Evolutionary conservation across 1,284 basidiomycete genomes (phyloP).

Genomic region (Coniferiporia sulphurascens): DNA sequence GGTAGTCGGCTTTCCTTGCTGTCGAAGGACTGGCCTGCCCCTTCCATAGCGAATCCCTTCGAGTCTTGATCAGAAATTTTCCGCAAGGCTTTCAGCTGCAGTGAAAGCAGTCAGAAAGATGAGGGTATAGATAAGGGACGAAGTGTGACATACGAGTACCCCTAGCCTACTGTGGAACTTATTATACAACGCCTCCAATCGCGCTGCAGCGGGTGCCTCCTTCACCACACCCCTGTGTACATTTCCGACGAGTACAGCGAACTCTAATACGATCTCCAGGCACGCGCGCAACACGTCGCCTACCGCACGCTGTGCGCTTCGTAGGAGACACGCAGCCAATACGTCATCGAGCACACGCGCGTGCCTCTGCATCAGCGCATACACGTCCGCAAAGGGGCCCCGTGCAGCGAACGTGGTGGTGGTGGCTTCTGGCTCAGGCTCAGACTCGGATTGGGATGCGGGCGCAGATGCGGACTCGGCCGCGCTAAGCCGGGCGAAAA

Average conservation of each 20-base stretch:
- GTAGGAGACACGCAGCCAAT: slow-evolving; percentile 71
- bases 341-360: slow-evolving; percentile 71
- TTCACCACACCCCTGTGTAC: slow-evolving; percentile 46
- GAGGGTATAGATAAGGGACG: neutral
- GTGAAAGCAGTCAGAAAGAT: neutral
- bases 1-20: slow-evolving; percentile 12
- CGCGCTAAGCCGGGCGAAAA: slow-evolving; percentile 42
- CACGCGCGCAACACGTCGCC: slow-evolving; percentile 63
- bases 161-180: slow-evolving; percentile 54
- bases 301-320: slow-evolving; percentile 63
- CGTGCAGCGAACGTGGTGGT: slow-evolving; percentile 22
- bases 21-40: slow-evolving; percentile 23
- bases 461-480: slow-evolving; percentile 7
- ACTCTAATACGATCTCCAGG: slow-evolving; percentile 65
- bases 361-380: slow-evolving; percentile 67
- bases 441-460: slow-evolving; percentile 28
- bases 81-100: slow-evolving; percentile 30
- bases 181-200: slow-evolving; percentile 48
- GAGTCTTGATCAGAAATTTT: slow-evolving; percentile 30
- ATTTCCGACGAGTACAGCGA: slow-evolving; percentile 65
- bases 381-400: slow-evolving; percentile 61
- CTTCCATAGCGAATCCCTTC: slow-evolving; percentile 25
- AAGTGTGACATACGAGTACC: slow-evolving; percentile 46
- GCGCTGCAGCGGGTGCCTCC: slow-evolving; percentile 55
- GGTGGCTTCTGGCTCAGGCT: slow-evolving; percentile 24